Conservation (phyloP, 2,329 filamentous ascomycete genomes). For the Penicillium janthinellum region DNA sequence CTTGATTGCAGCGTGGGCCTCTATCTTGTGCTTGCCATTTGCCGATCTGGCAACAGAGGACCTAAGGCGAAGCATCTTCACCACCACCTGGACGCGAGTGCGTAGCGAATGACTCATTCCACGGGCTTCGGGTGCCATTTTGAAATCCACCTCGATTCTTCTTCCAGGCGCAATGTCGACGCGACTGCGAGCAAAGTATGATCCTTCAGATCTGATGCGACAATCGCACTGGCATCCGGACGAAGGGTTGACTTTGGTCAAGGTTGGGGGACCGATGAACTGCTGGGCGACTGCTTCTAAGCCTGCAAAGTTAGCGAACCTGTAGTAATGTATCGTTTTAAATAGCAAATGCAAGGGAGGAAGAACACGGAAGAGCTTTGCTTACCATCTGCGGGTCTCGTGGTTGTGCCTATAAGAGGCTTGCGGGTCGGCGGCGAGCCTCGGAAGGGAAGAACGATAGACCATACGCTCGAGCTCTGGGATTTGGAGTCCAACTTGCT, state of each 20-base stretch:
- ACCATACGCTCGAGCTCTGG: neutral
- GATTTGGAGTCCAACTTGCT: neutral
- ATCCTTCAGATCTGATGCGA: neutral
- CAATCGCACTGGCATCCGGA: neutral
- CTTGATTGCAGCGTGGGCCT: constrained; percentile 32
- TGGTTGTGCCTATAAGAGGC: neutral
- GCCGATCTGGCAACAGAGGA: constrained; percentile 9
- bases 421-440: neutral
- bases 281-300: neutral
- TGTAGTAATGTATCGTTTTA: neutral
- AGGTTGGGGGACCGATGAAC: neutral
- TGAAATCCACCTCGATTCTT: constrained; percentile 14
- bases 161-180: constrained; percentile 3
- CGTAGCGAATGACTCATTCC: constrained; percentile 6
- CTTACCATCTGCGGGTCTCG: neutral
- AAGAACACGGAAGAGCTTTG: neutral
- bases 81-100: constrained; percentile 14
- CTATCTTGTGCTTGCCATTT: neutral
- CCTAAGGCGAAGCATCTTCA: constrained; percentile 15
- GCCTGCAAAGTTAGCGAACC: neutral
- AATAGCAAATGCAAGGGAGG: neutral
- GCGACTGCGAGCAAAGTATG: neutral
- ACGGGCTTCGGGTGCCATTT: constrained; percentile 3
- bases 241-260: neutral
- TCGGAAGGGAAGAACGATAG: neutral